Conservation (phyloP, 805 yeast genomes). For the Pichia thaimueangensis region DNA sequence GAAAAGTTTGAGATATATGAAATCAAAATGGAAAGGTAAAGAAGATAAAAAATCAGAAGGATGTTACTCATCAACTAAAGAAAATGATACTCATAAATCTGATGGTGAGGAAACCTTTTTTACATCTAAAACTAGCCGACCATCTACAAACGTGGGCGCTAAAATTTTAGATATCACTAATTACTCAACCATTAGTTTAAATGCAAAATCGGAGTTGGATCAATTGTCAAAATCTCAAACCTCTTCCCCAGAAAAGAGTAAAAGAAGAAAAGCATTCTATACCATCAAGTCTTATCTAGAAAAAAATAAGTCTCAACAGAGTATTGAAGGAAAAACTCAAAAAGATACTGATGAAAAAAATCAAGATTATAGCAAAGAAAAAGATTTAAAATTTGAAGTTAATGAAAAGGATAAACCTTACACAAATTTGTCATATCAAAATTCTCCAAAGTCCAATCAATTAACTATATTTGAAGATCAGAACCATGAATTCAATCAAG, state of each 20-base stretch:
- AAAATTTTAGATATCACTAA: background rate
- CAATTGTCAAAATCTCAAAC: background rate
- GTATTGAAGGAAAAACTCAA: background rate
- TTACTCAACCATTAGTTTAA: background rate
- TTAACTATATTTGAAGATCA: constrained; percentile 1
- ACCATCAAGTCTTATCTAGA: constrained; percentile 7
- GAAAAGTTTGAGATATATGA: constrained; percentile 20
- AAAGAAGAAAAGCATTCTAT: constrained; percentile 8
- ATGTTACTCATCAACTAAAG: background rate
- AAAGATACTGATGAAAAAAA: too few species aligned
- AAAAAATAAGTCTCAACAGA: constrained; percentile 7
- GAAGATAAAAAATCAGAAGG: constrained; percentile 9
- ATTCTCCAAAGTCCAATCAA: background rate
- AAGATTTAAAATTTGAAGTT: background rate
- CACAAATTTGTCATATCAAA: background rate
- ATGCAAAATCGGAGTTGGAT: background rate
- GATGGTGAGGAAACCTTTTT: background rate
- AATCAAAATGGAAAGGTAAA: constrained; percentile 18
- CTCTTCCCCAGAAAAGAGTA: constrained; percentile 1
- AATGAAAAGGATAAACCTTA: background rate
- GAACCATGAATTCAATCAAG: too few species aligned
- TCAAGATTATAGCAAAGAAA: too few species aligned
- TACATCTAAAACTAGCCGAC: background rate
- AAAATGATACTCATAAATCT: background rate
- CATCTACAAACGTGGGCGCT: background rate